Percentiles rank a stretch among this genome's conserved stretches.
phyloP scores from a whole-genome alignment of 1,139 yeast genomes.

The Sugiyamaella novakii region DNA sequence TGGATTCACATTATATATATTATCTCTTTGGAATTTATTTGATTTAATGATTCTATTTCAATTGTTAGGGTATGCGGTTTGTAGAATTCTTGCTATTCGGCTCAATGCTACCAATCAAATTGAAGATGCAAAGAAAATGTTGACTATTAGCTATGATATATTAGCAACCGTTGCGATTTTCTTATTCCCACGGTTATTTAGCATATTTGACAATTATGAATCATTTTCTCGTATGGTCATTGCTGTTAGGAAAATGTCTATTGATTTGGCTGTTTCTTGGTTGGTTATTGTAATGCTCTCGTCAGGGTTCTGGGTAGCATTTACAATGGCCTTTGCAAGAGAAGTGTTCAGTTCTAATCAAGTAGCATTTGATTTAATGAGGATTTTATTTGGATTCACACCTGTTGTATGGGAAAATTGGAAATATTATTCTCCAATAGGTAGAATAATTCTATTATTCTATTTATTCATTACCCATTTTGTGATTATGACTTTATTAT shows the following conservation, averaged over 20 bases:
- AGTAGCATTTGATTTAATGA: slow-evolving; percentile 58
- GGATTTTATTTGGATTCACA: slow-evolving; percentile 62
- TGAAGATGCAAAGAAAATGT: slow-evolving; percentile 24
- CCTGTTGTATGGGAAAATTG: slow-evolving; percentile 67
- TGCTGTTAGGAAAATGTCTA: slow-evolving; percentile 57
- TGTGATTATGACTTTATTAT: slow-evolving; percentile 59
- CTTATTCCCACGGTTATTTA: slow-evolving; percentile 56
- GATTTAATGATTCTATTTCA: slow-evolving; percentile 41
- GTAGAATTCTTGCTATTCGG: slow-evolving; percentile 31
- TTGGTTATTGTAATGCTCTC: slow-evolving; percentile 55
- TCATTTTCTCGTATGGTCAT: slow-evolving; percentile 57
- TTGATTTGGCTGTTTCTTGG: slow-evolving; percentile 57
- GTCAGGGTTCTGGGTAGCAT: slow-evolving; percentile 61
- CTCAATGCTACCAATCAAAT: slow-evolving; percentile 18
- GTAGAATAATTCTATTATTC: slow-evolving; percentile 53
- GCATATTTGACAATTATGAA: slow-evolving; percentile 57
- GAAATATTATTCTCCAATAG: slow-evolving; percentile 54
- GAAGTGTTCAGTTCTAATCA: slow-evolving; percentile 50
- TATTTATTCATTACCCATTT: slow-evolving; percentile 61
- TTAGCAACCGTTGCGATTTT: slow-evolving; percentile 57
- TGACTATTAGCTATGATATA: slow-evolving; percentile 45
- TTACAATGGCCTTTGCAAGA: slow-evolving; percentile 54
- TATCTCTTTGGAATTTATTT: slow-evolving; percentile 46
- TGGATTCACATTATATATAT: slow-evolving; percentile 43
- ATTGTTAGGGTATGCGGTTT: slow-evolving; percentile 36